Conservation (phyloP, 1,284 basidiomycete genomes). For the Sporisorium iseilematis-ciliati region DNA sequence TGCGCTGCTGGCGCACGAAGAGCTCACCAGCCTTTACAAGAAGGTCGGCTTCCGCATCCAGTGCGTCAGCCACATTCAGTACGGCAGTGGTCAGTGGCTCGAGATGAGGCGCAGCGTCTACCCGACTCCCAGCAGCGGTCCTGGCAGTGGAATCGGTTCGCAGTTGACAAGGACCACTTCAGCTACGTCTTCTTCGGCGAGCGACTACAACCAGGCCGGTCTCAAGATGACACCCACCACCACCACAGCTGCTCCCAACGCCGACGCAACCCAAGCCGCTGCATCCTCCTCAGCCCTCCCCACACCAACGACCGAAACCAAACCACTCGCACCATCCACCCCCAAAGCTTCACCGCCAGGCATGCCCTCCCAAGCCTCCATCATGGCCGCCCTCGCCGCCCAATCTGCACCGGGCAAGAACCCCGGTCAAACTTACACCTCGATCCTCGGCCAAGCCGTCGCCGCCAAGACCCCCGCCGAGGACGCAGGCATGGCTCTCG, state of each 20-base stretch:
- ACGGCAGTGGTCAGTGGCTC: conserved; percentile 61
- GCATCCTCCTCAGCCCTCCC: background rate
- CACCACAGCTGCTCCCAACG: background rate
- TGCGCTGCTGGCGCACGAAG: conserved; percentile 61
- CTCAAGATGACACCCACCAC: conserved; percentile 19
- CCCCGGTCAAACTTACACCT: conserved; percentile 50
- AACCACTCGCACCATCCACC: background rate
- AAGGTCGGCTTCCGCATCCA: conserved; percentile 60
- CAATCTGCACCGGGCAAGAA: conserved; percentile 46
- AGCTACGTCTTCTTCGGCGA: conserved; percentile 31
- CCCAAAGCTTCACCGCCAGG: conserved; percentile 38
- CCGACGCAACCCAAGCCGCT: background rate
- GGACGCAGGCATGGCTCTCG: conserved; percentile 62
- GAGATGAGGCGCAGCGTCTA: conserved; percentile 65
- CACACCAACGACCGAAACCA: conserved; percentile 7
- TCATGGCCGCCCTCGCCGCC: conserved; percentile 56
- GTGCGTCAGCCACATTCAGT: conserved; percentile 63
- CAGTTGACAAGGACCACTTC: conserved; percentile 36
- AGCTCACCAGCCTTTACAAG: conserved; percentile 58
- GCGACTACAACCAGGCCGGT: conserved; percentile 23
- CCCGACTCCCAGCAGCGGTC: conserved; percentile 25
- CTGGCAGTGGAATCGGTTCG: conserved; percentile 27
- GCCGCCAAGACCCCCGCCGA: conserved; percentile 67
- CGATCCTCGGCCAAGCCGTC: conserved; percentile 65
- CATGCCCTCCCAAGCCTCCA: conserved; percentile 52